These are phyloP conservation scores for Psilocybe cyanescens DNA, from an alignment of 768 basidiomycete genomes.

Conservation along the genomic window DNA sequence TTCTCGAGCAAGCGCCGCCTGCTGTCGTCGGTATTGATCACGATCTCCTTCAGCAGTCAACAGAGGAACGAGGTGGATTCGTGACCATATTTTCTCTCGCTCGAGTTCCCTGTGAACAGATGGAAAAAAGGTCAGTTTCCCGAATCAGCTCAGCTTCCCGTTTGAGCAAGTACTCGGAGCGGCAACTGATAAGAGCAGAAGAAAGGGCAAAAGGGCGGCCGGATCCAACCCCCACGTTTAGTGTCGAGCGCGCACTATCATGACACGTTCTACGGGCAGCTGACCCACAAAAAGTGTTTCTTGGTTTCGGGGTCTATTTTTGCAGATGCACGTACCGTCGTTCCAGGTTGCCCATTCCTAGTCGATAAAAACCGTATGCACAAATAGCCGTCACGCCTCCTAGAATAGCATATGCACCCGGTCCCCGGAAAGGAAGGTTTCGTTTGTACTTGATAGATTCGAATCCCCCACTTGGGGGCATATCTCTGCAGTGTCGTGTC, in stretches of 20 bases:
- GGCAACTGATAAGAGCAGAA: conserved; percentile 43
- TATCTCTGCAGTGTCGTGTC: conserved; percentile 64
- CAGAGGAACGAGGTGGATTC: conserved; percentile 91
- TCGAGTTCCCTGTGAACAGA: conserved; percentile 76
- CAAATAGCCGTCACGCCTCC: conserved; percentile 86
- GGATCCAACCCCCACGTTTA: conserved; percentile 77
- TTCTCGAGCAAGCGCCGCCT: conserved; percentile 80
- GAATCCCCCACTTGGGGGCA: conserved; percentile 95
- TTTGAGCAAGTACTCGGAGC: conserved; percentile 30
- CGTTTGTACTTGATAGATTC: conserved; percentile 94
- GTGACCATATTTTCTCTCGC: conserved; percentile 93
- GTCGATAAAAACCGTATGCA: conserved; percentile 88
- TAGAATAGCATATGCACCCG: conserved; percentile 83
- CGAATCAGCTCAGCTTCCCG: conserved; percentile 46
- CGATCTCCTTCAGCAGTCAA: conserved; percentile 94
- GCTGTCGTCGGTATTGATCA: conserved; percentile 79
- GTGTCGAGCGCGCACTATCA: conserved; percentile 59
- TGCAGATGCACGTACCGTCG: conserved; percentile 68
- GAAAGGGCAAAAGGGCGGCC: conserved; percentile 43
- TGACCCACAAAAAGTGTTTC: conserved; percentile 39
- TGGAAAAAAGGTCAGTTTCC: conserved; percentile 18
- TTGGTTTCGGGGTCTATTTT: conserved; percentile 9
- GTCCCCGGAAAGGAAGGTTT: conserved; percentile 89
- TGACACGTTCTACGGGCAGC: conserved; percentile 74
- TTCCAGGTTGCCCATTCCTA: conserved; percentile 91